Conservation (phyloP, 176 grass and related monocot genomes). For the Aechmea fasciata region DNA sequence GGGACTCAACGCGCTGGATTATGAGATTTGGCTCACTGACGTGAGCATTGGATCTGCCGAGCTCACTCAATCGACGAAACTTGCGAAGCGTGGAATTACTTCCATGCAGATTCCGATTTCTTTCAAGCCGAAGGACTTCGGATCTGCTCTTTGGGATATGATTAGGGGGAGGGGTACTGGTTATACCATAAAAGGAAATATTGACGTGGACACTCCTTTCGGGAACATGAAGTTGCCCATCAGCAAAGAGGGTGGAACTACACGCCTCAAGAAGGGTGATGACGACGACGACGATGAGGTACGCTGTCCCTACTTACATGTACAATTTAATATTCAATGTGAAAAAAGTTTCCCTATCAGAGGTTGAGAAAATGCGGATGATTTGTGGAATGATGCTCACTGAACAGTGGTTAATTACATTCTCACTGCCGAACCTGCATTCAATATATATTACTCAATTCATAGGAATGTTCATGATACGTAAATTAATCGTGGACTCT, state of each 20-base stretch:
- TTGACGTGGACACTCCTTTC: slow-evolving; percentile 85
- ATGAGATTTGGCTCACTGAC: slow-evolving; percentile 84
- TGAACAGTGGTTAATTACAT: too few relatives aligned
- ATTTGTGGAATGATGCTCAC: too few relatives aligned
- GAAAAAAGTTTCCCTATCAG: too few relatives aligned
- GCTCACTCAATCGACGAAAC: slow-evolving; percentile 46
- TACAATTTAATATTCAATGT: too few relatives aligned
- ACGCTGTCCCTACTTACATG: neutral
- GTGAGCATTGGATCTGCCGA: slow-evolving; percentile 61
- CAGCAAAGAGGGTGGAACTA: slow-evolving; percentile 73
- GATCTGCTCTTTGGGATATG: slow-evolving; percentile 91
- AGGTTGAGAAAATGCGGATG: too few relatives aligned
- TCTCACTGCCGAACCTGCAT: too few relatives aligned
- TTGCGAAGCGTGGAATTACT: slow-evolving; percentile 71
- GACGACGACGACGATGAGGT: slow-evolving; percentile 51
- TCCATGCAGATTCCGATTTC: slow-evolving; percentile 67
- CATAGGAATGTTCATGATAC: too few relatives aligned
- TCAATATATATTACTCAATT: too few relatives aligned
- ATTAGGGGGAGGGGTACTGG: slow-evolving; percentile 68
- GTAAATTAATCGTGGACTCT: too few relatives aligned
- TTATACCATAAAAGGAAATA: slow-evolving; percentile 82
- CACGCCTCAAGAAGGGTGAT: slow-evolving; percentile 61
- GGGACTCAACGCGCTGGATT: slow-evolving; percentile 58
- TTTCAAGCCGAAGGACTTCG: slow-evolving; percentile 91
- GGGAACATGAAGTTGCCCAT: slow-evolving; percentile 96